Percentiles rank a stretch among this genome's conserved stretches.
These are phyloP conservation scores for Saksenaea vasiformis DNA, from an alignment of 371 early-diverging fungal species.

Conservation along the genomic window DNA sequence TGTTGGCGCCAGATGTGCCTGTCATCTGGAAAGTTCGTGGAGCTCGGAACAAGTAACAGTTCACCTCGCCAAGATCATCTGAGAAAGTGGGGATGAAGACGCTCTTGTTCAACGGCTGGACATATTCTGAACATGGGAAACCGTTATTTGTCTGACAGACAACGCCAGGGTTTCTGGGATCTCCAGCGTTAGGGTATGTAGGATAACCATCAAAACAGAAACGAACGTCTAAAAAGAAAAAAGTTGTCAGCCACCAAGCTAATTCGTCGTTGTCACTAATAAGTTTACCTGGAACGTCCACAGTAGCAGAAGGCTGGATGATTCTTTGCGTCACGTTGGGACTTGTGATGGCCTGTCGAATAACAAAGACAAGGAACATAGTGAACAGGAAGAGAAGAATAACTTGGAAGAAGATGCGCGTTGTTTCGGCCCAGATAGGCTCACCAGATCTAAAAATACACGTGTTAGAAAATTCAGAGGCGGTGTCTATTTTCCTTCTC, in stretches of 20 bases:
- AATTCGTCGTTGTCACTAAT: background rate
- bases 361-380: constrained; percentile 44
- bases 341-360: constrained; percentile 47
- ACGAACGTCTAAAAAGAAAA: constrained; percentile 29
- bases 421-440: constrained; percentile 54
- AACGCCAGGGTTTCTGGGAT: constrained; percentile 31
- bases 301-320: constrained; percentile 28
- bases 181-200: constrained; percentile 5
- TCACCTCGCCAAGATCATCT: constrained; percentile 38
- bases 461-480: too few species aligned
- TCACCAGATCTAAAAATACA: constrained; percentile 39
- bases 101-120: constrained; percentile 36
- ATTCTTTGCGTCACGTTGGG: constrained; percentile 49
- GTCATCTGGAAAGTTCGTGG: constrained; percentile 33
- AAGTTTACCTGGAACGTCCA: constrained; percentile 37
- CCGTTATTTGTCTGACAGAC: constrained; percentile 44
- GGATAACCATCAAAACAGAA: constrained; percentile 53
- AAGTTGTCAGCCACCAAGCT: background rate
- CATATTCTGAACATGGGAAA: constrained; percentile 29
- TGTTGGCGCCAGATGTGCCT: constrained; percentile 41
- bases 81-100: constrained; percentile 39
- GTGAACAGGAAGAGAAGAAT: constrained; percentile 45
- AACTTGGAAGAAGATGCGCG: constrained; percentile 41
- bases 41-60: constrained; percentile 42
- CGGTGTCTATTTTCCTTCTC: background rate